Evolutionary conservation across 352 stramenopile species (phyloP), one percentile per base, ranked within the genome.

Genomic region (Phytophthora uliginosa): DNA sequence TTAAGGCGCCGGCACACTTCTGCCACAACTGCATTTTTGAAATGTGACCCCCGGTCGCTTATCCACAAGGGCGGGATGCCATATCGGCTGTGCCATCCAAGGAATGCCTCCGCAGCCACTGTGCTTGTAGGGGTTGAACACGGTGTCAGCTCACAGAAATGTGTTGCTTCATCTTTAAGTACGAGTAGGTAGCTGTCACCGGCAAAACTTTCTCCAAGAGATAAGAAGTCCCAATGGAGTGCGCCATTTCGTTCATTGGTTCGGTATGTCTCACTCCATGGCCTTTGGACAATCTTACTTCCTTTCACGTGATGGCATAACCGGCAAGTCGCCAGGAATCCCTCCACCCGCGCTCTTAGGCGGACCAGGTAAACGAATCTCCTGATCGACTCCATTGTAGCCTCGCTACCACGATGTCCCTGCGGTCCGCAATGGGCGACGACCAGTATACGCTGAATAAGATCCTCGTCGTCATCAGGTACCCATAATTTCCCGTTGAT

Each of bases 11-110:
- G 18, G 20, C 40, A 61, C 4, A 85, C 22, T 47, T 79, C 63
- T 22, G 7, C 2, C 8, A 82, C 54, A 3, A 79, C 59, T 38
- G 64, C 28, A 48, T 76, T 85, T 28, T 74, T 80, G 52, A 81
- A 85, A 45, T 82, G 78, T 8, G 7, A 64, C 0, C 71, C 74
- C 20, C 66, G 24, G 48, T 81, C 73, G 24, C 58, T 74, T 7
- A 80, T 67, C 74, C 62, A 81, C 0, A 69, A 18, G 8, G 47
- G 34, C 6, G 74, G 74, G 18, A 68, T 33, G 12, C 61, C 66
- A 68, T 76, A 82, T 1, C 74, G 34, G 7, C 54, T 75, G 34
- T 74, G 26, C 65, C 72, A 83, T n/a, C 66, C 63, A 7, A 73
- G 55, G 15, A 79, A 61, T 0, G 69, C 69, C 10, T 74, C 73